Base-by-base conservation (phyloP, 805 yeast species). In the Starmerella tilneyi region DNA sequence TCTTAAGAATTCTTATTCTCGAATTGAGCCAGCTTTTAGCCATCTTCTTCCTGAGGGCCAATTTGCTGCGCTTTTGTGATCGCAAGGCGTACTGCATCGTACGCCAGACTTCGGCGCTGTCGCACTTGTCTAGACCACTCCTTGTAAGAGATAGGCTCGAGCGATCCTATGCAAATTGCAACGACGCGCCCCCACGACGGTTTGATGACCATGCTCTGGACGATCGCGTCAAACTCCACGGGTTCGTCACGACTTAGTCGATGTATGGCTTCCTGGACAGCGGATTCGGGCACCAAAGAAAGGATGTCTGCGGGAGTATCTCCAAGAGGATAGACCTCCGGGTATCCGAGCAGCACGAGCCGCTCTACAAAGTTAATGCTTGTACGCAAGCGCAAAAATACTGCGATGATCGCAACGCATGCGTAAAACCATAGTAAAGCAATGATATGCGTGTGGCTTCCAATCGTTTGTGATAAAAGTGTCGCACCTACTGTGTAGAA, bases 81-180 rank as follows among this genome's bases (percentile, higher is more conserved):
- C 2, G 40, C 40, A 3, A 16, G 30, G 11, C 40, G 29, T 33
- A 19, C 41, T 12, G 31, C 33, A n/a, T 38, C 33, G 26, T 19
- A 38, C 12, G 33, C 41, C 16, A 28, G 19, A 26, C 33, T 28
- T 5, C 41, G 41, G 19, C 44, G 44, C 30, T 31, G 23, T 4
- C 44, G 27, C 26, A 41, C 37, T 23, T 38, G 31, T 15, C 15
- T 48, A 6, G n/a, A 4, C 50, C 50, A 46, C 15, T 23, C 29
- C 17, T 17, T 20, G 20, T 22, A 33, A 9, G 36, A 16, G 9
- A 30, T 22, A 2, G 46, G 44, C 16, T 35, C 40, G 9, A 33
- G 24, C 11, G 35, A 37, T 9, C 26, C 32, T 4, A 43, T 7
- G 24, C 30, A 20, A 5, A 46, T 21, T 6, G 34, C 33, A 3